Percentiles rank a stretch among this genome's conserved stretches.
These are phyloP conservation scores for Moniliella sp. DNA, from an alignment of 1,284 basidiomycete species.

Conservation along the genomic window DNA sequence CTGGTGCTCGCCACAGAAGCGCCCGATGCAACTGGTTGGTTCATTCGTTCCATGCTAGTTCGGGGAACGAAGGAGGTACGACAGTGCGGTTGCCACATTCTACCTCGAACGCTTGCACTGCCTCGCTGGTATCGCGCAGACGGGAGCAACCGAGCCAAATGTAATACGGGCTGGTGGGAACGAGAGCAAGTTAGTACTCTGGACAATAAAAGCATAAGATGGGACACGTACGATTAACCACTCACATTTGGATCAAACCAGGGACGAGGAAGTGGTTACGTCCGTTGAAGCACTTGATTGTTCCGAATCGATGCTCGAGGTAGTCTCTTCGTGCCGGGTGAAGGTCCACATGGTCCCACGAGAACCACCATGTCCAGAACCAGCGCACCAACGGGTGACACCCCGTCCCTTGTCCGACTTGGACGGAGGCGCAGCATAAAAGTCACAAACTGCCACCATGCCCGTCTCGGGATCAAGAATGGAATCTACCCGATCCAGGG, in stretches of 20 bases:
- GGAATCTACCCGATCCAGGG: slow-evolving; percentile 50
- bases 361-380: slow-evolving; percentile 50
- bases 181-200: slow-evolving; percentile 6
- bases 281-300: slow-evolving; percentile 45
- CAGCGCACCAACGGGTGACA: slow-evolving; percentile 53
- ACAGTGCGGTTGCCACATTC: slow-evolving; percentile 45
- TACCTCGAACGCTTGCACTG: slow-evolving; percentile 48
- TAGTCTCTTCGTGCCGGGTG: slow-evolving; percentile 48
- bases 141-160: slow-evolving; percentile 57
- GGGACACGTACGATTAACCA: slow-evolving; percentile 1
- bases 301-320: slow-evolving; percentile 60
- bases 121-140: slow-evolving; percentile 44
- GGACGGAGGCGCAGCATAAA: slow-evolving; percentile 47
- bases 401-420: neutral
- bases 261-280: slow-evolving; percentile 52
- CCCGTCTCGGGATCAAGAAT: slow-evolving; percentile 48
- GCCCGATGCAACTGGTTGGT: no score
- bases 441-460: slow-evolving; percentile 53
- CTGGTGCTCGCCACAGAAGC: no score
- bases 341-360: slow-evolving; percentile 53
- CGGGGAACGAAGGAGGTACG: slow-evolving; percentile 29
- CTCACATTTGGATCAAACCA: slow-evolving; percentile 46
- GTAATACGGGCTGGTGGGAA: slow-evolving; percentile 49
- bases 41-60: no score
- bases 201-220: slow-evolving; percentile 25